phyloP scores from a whole-genome alignment of 257 asterid species.

The Nicotiana sylvestris region DNA sequence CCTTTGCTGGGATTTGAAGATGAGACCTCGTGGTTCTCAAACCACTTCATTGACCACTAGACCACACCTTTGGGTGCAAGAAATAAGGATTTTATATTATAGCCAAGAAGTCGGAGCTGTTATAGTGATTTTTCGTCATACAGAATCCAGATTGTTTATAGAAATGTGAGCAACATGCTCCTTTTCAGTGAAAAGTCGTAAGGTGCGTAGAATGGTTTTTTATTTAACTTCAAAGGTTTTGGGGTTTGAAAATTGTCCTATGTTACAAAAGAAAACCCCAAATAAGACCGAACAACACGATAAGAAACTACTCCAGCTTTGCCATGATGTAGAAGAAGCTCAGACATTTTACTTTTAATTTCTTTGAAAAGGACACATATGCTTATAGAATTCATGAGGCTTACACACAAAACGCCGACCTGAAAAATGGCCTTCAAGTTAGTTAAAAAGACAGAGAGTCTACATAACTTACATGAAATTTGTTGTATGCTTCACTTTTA shows the following conservation, averaged over 20 bases:
- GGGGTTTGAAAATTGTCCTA: background rate
- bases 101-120: background rate
- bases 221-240: background rate
- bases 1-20: no score
- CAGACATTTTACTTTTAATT: background rate
- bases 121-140: background rate
- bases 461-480: conserved; percentile 35
- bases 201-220: background rate
- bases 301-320: background rate
- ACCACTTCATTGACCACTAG: no score
- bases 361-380: background rate
- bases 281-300: background rate
- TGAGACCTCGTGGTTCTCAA: no score
- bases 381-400: background rate
- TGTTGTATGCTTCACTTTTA: conserved; percentile 20
- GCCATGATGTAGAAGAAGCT: conserved; percentile 1
- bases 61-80: background rate
- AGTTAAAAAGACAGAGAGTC: background rate
- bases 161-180: background rate
- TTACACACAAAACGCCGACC: background rate
- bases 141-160: background rate
- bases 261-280: background rate
- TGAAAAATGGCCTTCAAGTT: background rate
- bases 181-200: background rate
- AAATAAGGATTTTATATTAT: background rate